Base-by-base conservation (phyloP, 805 yeast species). In the Cyberlindnera bimundalis region DNA sequence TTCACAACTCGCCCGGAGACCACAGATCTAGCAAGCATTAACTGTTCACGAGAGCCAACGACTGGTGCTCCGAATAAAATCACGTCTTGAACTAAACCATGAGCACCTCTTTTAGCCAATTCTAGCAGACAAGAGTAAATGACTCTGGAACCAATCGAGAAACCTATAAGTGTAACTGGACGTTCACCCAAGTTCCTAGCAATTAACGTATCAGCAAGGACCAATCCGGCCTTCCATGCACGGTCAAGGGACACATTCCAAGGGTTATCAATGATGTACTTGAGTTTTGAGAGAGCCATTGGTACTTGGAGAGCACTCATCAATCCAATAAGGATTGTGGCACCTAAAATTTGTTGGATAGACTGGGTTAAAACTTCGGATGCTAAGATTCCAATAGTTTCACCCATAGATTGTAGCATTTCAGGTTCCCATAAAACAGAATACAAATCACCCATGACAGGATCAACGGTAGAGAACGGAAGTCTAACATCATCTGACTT, bases 351-450 rank as follows among this genome's bases (percentile, higher is more conserved):
- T 61, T 95, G 99, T 66, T 93, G 99, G 33, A 93, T 82, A 5
- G 96, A 87, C 51, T 91, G 93, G 0, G 95, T 79, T 39, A 95
- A 70, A 0, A 95, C 91, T 64, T 93, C 99, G 29, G 91, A 84
- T 0, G 99, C 99, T 42, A 93, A 71, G 53, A 93, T 90, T 47
- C 79, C 78, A 48, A 93, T 91, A 0, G 99, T 93, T 62, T 93
- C 97, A 59, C 99, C 99, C 76, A 86, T 88, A 40, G 96, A 84
- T 47, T 79, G 82, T 54, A 93, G 78, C 93, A 93, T 87, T 51
- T 93, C 99, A 0, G 99, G 99, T 62, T 93, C 99, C 99, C 99
- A 93, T 35, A 86, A 67, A 7, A 93, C 69, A 1, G 98, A 88
- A 53, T 84, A 86, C 51, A 93, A 65, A 60, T 93, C 99, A 14